A percentile compares a stretch with the other conserved stretches of the same genome.
These are phyloP conservation scores for Populus hybrid DNA, from an alignment of 441 rosid genomes.

Conservation along the genomic window DNA sequence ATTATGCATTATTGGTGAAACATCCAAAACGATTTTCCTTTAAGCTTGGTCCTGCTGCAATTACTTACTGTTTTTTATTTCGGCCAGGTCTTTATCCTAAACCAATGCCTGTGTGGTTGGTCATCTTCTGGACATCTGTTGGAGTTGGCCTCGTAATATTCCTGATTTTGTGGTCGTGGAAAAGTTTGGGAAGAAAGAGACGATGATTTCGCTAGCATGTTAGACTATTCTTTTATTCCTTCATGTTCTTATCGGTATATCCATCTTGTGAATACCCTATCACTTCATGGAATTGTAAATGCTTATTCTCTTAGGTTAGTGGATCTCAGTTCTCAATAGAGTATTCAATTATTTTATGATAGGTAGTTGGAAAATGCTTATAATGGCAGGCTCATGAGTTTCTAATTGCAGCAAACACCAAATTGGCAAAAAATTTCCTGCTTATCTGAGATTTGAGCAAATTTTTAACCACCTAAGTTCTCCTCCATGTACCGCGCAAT, in stretches of 20 bases:
- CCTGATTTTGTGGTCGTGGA: slow-evolving; percentile 79
- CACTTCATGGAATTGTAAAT: slow-evolving; percentile 47
- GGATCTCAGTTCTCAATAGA: slow-evolving; percentile 29
- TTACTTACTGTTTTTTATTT: not conserved
- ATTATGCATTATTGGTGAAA: not conserved
- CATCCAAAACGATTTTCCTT: not conserved
- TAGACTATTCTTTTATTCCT: slow-evolving; percentile 47
- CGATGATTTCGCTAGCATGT: slow-evolving; percentile 34
- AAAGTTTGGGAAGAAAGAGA: slow-evolving; percentile 59
- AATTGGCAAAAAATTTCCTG: not conserved
- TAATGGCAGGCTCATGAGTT: not conserved
- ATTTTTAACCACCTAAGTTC: not conserved
- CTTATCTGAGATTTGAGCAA: not conserved
- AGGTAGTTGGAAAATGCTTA: slow-evolving; percentile 16
- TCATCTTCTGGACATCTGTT: slow-evolving; percentile 61
- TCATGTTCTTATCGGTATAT: slow-evolving; percentile 22
- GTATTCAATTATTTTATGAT: slow-evolving; percentile 7
- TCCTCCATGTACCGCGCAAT: not conserved
- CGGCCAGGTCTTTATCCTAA: slow-evolving; percentile 79
- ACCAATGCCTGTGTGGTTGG: slow-evolving; percentile 80
- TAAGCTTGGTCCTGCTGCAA: not conserved
- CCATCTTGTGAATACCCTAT: slow-evolving; percentile 42
- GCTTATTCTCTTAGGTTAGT: slow-evolving; percentile 36
- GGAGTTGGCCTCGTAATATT: slow-evolving; percentile 57
- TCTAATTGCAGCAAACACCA: not conserved